Evolutionary conservation across 106 monocot species (phyloP), one percentile per base, ranked within the genome.

Genomic region (Dactylorhiza incarnata): DNA sequence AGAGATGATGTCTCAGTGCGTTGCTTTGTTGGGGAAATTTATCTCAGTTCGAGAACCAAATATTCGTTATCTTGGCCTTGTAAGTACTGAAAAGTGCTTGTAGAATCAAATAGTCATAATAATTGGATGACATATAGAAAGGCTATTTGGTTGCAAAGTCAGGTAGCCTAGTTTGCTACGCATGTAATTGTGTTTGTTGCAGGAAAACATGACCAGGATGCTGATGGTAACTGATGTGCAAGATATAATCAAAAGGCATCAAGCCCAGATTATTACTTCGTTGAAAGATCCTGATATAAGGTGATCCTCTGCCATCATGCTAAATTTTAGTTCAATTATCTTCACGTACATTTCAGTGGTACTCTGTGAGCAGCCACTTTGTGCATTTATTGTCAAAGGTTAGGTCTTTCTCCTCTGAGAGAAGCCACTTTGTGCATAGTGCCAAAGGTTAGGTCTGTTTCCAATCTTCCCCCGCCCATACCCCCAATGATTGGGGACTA

Each of bases 201-300:
- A 97, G 97, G 97, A 97, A 79, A 97, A 97, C 71, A 97, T 97
- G 97, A 83, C 91, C 5, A 94, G 97, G 82, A 97, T 97, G 97
- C 81, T 97, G 78, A 83, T 94, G 81, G 94, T 97, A 52, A 85
- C 94, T 73, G 97, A 97, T 88, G 97, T 97, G 24, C 97, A 97
- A 56, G 97, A 97, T 94, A 82, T 91, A 59, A 97, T 97, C 76
- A 97, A 91, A 85, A 87, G 89, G 66, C 97, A 97, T 85, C 97
- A 97, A 82, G 87, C 88, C 37, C 97, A 97, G 74, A 94, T 97
- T 71, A 89, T 97, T 73, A 94, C 94, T 74, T 97, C 97, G 53
- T 84, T 97, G 75, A 97, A 97, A 80, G 97, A 97, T 84, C 91
- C 97, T 78, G 97, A 97, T 83, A 91, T 97, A 75, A 94, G 97